A percentile compares a stretch with the other conserved stretches of the same genome.
phyloP scores from a whole-genome alignment of 2,329 filamentous ascomycete genomes.

The Fusarium nygamai region DNA sequence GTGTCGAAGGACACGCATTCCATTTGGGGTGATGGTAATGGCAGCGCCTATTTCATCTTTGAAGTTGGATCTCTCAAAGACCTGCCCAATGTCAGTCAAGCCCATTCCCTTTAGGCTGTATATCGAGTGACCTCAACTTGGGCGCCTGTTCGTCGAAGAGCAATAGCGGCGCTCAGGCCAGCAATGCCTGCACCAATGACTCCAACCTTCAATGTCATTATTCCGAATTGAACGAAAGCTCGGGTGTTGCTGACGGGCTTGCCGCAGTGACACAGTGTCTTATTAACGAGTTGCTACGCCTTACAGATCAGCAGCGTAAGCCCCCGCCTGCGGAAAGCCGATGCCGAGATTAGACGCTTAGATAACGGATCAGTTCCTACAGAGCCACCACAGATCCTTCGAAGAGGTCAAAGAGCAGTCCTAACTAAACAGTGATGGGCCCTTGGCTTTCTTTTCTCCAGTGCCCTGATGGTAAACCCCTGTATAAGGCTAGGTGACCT shows the following conservation, averaged over 20 bases:
- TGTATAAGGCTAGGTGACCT: fast-evolving
- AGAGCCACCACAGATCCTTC: background rate
- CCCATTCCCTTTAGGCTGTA: no score
- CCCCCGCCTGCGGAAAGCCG: background rate
- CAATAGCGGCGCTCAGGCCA: background rate
- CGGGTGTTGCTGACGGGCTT: background rate
- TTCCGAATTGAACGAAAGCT: fast-evolving
- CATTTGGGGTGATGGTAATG: background rate
- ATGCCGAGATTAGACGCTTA: background rate
- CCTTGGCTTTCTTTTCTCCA: no score
- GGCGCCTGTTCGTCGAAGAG: background rate
- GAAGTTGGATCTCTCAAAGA: background rate
- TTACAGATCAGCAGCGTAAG: background rate
- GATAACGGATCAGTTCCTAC: background rate
- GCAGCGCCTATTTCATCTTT: conserved; percentile 2
- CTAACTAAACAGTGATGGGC: fast-evolving
- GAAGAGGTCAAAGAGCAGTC: background rate
- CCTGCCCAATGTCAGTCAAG: background rate
- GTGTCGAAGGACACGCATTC: background rate
- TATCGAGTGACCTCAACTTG: background rate
- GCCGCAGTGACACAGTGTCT: background rate
- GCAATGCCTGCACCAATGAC: background rate
- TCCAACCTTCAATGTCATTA: background rate
- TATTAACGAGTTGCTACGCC: background rate
- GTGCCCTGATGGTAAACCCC: background rate